A percentile compares a stretch with the other conserved stretches of the same genome.
Conservation (phyloP, 75 land plant species). For the Pinus taeda region DNA sequence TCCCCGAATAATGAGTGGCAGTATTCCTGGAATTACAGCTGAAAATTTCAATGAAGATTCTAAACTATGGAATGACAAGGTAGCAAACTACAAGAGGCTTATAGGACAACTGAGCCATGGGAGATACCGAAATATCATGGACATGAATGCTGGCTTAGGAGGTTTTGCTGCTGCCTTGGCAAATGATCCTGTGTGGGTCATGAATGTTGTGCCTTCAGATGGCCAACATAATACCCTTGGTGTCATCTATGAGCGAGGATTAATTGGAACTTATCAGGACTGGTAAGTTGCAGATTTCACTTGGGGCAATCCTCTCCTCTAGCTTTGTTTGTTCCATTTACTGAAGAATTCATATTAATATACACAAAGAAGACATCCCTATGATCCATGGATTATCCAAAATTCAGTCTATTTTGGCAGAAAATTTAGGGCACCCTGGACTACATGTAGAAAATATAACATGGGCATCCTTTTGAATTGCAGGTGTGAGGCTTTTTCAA, state of each 20-base stretch:
- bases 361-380: no score
- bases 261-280: slow-evolving; percentile 61
- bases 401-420: no score
- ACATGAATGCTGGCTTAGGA: slow-evolving; percentile 61
- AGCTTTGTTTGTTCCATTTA: no score
- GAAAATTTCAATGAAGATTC: slow-evolving; percentile 39
- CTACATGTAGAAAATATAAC: background rate
- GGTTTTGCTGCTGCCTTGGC: slow-evolving; percentile 54
- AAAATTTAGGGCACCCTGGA: no score
- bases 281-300: slow-evolving; percentile 22
- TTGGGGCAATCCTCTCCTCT: no score
- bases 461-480: slow-evolving; percentile 4
- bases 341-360: no score
- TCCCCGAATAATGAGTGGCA: slow-evolving; percentile 59
- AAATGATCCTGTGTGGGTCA: slow-evolving; percentile 52
- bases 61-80: slow-evolving; percentile 33
- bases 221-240: slow-evolving; percentile 45
- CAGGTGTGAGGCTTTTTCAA: slow-evolving; percentile 94
- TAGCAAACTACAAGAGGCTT: slow-evolving; percentile 29
- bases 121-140: slow-evolving; percentile 56
- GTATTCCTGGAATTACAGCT: slow-evolving; percentile 32
- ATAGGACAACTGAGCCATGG: slow-evolving; percentile 20
- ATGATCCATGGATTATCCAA: no score
- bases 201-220: slow-evolving; percentile 53
- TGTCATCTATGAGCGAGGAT: slow-evolving; percentile 56